Evolutionary conservation across 2,329 filamentous ascomycete genomes (phyloP).

Genomic region (Lasiodiplodia hormozganensis): DNA sequence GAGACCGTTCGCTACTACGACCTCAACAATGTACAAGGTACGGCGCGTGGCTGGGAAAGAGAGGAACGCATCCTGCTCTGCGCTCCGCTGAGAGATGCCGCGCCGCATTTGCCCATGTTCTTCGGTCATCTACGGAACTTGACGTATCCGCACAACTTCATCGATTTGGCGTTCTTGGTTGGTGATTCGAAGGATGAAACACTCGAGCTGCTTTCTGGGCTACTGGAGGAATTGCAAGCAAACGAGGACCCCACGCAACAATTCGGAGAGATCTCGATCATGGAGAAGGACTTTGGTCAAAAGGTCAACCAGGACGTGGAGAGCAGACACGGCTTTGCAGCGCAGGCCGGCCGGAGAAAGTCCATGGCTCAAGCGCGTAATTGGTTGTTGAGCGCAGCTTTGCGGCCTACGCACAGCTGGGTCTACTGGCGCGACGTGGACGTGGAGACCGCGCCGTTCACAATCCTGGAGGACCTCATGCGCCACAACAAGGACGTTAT

Average conservation of each 20-base stretch:
- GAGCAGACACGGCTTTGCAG: conserved; percentile 95
- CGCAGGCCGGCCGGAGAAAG: conserved; percentile 91
- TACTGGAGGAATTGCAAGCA: conserved; percentile 79
- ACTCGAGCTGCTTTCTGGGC: conserved; percentile 74
- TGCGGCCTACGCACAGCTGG: conserved; percentile 96
- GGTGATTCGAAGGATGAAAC: conserved; percentile 97
- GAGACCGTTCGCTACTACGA: conserved; percentile 98
- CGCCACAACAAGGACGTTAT: conserved; percentile 98
- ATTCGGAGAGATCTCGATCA: conserved; percentile 95
- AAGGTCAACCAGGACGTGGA: conserved; percentile 98
- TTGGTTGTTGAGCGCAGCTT: conserved; percentile 91
- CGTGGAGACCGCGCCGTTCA: conserved; percentile 95
- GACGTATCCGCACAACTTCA: conserved; percentile 95
- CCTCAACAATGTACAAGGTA: conserved; percentile 87
- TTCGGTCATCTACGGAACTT: conserved; percentile 97
- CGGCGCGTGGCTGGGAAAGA: conserved; percentile 91
- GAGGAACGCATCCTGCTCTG: conserved; percentile 95
- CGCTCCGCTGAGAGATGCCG: conserved; percentile 90
- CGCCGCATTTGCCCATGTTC: conserved; percentile 94
- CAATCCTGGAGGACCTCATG: conserved; percentile 97
- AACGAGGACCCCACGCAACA: conserved; percentile 79
- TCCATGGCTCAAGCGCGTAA: conserved; percentile 98
- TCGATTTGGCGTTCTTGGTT: conserved; percentile 95
- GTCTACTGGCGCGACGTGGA: conserved; percentile 99
- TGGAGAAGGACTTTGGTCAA: conserved; percentile 98